phyloP scores from a whole-genome alignment of 257 asterid genomes.

The Solanum etuberosum region DNA sequence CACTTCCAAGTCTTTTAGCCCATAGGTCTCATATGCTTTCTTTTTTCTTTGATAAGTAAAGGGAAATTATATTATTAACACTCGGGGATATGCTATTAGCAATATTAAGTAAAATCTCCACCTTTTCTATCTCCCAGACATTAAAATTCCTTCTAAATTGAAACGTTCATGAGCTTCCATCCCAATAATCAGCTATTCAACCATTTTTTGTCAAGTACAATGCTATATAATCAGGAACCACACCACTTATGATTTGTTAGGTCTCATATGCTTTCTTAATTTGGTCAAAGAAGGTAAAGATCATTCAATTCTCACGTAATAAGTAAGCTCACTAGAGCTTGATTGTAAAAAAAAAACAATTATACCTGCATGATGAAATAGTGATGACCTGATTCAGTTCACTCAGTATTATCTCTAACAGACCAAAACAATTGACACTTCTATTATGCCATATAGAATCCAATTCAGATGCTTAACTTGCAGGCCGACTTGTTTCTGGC shows the following conservation, averaged over 20 bases:
- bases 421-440: background rate
- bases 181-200: background rate
- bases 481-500: conserved; percentile 80
- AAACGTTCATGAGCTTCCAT: background rate
- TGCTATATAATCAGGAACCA: background rate
- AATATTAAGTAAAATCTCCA: background rate
- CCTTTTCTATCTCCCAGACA: background rate
- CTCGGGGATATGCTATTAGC: background rate
- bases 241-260: background rate
- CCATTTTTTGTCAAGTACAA: background rate
- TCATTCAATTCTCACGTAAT: background rate
- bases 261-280: background rate
- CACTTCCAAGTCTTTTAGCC: background rate
- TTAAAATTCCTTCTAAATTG: background rate
- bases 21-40: background rate
- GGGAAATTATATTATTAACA: background rate
- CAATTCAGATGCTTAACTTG: background rate
- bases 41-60: background rate
- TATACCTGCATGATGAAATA: background rate
- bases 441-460: background rate
- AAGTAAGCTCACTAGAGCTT: background rate
- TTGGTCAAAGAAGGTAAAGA: background rate
- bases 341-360: background rate
- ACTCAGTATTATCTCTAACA: background rate
- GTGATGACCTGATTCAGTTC: background rate